Evolutionary conservation across 495 filamentous ascomycete genomes (phyloP).

Genomic region (Recurvomyces mirabilis): DNA sequence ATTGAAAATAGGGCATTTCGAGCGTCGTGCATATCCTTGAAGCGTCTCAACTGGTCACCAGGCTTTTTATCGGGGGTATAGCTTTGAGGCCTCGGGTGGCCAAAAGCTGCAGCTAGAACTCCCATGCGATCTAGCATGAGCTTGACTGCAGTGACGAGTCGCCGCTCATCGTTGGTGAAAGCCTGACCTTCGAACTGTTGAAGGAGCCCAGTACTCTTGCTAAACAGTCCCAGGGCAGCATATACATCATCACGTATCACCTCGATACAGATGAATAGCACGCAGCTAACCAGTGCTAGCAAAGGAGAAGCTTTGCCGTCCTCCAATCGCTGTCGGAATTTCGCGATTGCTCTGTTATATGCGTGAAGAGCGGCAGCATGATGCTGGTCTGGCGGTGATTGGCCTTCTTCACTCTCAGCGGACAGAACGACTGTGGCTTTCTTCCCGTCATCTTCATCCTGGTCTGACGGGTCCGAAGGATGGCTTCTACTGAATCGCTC

Average conservation of each 20-base stretch:
- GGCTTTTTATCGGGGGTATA: too few species aligned
- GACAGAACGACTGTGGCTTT: background rate
- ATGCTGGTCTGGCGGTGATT: background rate
- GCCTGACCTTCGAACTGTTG: background rate
- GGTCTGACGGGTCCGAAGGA: too few species aligned
- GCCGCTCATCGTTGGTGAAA: background rate
- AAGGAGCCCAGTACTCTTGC: background rate
- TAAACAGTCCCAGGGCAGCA: conserved; percentile 3
- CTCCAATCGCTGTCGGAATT: background rate
- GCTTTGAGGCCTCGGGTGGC: background rate
- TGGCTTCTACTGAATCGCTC: too few species aligned
- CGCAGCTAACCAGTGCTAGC: conserved; percentile 8
- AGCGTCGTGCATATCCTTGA: too few species aligned
- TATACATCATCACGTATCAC: conserved; percentile 3
- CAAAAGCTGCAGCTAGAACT: conserved; percentile 3
- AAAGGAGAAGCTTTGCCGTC: background rate
- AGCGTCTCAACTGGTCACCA: too few species aligned
- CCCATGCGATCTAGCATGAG: conserved; percentile 1
- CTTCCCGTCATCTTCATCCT: background rate
- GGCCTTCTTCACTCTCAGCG: too few species aligned
- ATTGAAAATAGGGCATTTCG: too few species aligned
- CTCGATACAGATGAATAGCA: conserved; percentile 11
- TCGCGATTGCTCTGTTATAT: conserved; percentile 3
- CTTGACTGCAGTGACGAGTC: background rate
- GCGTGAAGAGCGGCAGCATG: background rate